These are phyloP conservation scores for Phaseolus coccineus DNA, from an alignment of 331 rosid species.

Conservation along the genomic window DNA sequence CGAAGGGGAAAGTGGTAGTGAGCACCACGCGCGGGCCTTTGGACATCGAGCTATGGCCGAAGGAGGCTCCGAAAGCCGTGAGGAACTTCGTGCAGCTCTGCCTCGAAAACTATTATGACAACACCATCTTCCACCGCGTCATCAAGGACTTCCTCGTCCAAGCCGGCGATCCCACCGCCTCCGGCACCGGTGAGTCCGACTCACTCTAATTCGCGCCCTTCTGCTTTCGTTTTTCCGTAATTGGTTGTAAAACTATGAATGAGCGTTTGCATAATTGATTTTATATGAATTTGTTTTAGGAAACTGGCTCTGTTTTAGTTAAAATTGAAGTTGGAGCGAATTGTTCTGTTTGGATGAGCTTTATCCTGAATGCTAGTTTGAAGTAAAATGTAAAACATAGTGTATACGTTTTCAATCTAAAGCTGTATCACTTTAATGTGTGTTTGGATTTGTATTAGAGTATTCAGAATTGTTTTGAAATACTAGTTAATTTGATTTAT, in stretches of 20 bases:
- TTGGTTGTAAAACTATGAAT: neutral
- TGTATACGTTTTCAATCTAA: neutral
- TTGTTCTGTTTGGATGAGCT: neutral
- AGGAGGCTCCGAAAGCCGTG: constrained; percentile 94
- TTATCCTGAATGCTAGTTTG: neutral
- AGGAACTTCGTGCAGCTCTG: constrained; percentile 97
- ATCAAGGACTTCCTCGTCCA: constrained; percentile 86
- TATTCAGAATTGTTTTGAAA: neutral
- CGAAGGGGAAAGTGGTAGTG: constrained; percentile 90
- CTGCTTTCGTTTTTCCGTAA: neutral
- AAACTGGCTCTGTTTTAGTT: neutral
- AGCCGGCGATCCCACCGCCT: constrained; percentile 90
- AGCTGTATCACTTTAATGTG: neutral
- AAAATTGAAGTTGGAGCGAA: neutral
- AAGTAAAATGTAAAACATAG: neutral
- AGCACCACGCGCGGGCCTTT: constrained; percentile 86
- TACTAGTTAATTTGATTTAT: neutral
- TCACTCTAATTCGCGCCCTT: neutral
- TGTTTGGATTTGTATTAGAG: neutral
- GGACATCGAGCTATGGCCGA: constrained; percentile 95
- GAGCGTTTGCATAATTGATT: neutral
- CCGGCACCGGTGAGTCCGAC: constrained; percentile 70
- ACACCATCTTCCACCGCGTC: constrained; percentile 85
- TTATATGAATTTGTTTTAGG: neutral
- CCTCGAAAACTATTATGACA: constrained; percentile 85